Evolutionary conservation across 176 grass and related monocot species (phyloP).

Genomic region (Phoenix roebelenii): DNA sequence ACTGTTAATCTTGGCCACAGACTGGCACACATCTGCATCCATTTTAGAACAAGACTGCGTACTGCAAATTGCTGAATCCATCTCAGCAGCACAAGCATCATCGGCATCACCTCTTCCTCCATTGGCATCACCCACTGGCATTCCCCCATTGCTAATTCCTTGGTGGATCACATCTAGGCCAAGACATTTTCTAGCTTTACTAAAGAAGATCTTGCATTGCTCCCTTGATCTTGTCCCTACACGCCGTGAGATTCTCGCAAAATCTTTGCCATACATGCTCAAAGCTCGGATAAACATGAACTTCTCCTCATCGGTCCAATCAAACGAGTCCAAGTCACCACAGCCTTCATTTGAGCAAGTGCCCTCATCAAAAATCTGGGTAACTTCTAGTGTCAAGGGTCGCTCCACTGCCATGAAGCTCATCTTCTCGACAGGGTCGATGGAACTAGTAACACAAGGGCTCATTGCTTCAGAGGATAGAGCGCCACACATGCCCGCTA

Average conservation of each 20-base stretch:
- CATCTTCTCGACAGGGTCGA: slow-evolving; percentile 45
- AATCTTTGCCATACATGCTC: slow-evolving; percentile 71
- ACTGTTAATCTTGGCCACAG: slow-evolving; percentile 10
- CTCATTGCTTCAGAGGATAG: slow-evolving; percentile 72
- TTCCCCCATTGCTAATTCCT: slow-evolving; percentile 27
- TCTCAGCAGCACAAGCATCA: slow-evolving; percentile 49
- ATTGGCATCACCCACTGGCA: slow-evolving; percentile 30
- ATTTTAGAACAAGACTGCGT: slow-evolving; percentile 49
- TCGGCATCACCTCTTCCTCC: slow-evolving; percentile 60
- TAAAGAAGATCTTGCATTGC: slow-evolving; percentile 95
- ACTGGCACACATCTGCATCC: slow-evolving; percentile 38
- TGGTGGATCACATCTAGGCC: slow-evolving; percentile 67
- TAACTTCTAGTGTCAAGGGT: slow-evolving; percentile 17
- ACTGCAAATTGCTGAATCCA: slow-evolving; percentile 63
- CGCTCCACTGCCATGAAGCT: slow-evolving; percentile 18
- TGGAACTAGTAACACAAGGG: slow-evolving; percentile 73
- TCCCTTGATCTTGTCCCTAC: slow-evolving; percentile 68
- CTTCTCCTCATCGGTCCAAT: slow-evolving; percentile 92
- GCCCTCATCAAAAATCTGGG: slow-evolving; percentile 31
- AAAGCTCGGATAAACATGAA: slow-evolving; percentile 57
- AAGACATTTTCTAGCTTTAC: slow-evolving; percentile 78
- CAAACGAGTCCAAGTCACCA: slow-evolving; percentile 48
- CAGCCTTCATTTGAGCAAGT: slow-evolving; percentile 55
- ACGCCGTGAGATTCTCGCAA: slow-evolving; percentile 45
- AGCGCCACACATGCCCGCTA: slow-evolving; percentile 57